Conservation (phyloP, 257 asterid species). For the Solanum virginianum region DNA sequence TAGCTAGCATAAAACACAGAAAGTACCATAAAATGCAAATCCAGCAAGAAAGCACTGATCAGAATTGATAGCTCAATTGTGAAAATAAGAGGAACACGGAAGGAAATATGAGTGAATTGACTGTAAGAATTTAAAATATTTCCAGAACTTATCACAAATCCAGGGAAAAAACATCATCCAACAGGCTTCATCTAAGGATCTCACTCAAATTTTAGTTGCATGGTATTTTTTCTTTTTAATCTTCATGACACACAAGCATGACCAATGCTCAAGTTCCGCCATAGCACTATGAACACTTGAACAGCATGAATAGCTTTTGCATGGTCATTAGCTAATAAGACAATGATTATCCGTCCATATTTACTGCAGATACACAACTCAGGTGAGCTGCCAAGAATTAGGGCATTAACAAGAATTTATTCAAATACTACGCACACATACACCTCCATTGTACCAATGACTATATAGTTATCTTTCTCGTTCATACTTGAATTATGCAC, state of each 20-base stretch:
- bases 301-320: neutral
- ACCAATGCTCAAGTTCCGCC: neutral
- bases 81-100: neutral
- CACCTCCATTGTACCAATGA: neutral
- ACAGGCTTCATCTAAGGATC: neutral
- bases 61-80: neutral
- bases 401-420: conserved; percentile 1
- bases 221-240: neutral
- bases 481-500: neutral
- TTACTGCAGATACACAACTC: conserved; percentile 67
- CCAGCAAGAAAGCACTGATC: neutral
- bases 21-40: neutral
- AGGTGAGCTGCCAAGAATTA: conserved; percentile 76
- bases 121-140: neutral
- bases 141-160: neutral
- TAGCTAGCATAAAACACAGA: neutral
- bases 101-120: neutral
- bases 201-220: neutral
- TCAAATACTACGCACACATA: neutral
- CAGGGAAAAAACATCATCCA: neutral
- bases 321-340: neutral
- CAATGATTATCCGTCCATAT: conserved; percentile 50
- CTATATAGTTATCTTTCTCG: neutral
- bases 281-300: neutral
- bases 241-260: neutral